Conservation (phyloP, 306 rosid genomes). For the Sesbania bispinosa region DNA sequence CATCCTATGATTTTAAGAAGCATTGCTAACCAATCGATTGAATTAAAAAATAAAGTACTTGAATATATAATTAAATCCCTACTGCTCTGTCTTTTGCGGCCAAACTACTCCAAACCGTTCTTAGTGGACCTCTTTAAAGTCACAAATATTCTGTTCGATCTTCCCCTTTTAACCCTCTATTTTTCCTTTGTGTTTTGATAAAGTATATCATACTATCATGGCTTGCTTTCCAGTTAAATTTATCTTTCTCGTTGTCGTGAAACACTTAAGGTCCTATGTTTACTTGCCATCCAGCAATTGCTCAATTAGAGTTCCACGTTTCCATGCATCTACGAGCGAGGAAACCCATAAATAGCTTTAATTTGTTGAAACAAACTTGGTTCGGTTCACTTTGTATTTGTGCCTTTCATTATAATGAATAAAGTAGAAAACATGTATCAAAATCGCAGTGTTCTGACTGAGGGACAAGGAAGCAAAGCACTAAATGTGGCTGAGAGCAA, state of each 20-base stretch:
- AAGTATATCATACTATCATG: neutral
- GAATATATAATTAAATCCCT: no score
- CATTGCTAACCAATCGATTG: no score
- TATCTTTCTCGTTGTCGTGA: neutral
- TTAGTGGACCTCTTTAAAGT: neutral
- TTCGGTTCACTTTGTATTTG: no score
- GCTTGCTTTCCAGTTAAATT: neutral
- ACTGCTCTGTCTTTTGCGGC: no score
- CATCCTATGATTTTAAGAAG: no score
- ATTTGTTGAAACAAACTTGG: no score
- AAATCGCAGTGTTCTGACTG: neutral
- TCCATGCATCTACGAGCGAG: no score
- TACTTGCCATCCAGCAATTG: neutral
- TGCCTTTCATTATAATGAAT: no score
- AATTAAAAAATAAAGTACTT: no score
- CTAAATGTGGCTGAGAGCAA: conserved; percentile 27
- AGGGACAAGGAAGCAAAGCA: neutral
- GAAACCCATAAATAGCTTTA: conserved; percentile 15
- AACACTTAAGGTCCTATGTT: neutral
- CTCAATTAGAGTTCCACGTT: no score
- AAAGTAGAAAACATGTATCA: neutral
- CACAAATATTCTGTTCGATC: neutral
- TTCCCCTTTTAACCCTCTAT: neutral
- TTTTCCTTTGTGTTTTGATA: neutral
- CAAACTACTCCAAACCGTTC: neutral